These are phyloP conservation scores for Amesomyces nigricolor DNA, from an alignment of 2,329 filamentous ascomycete genomes.

Conservation along the genomic window DNA sequence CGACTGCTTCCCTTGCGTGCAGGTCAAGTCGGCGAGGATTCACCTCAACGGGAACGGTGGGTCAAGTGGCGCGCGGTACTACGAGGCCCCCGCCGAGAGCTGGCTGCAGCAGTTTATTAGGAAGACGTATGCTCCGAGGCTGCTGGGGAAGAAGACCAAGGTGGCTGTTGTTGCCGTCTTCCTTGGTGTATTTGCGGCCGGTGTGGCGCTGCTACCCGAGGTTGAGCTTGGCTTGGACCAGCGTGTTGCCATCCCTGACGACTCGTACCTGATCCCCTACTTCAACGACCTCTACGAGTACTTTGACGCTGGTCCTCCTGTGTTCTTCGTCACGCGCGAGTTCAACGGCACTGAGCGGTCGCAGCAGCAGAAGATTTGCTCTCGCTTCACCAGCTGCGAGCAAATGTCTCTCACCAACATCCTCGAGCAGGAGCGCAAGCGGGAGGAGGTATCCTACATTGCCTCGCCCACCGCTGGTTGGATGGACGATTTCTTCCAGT, in stretches of 20 bases:
- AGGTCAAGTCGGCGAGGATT: constrained; percentile 66
- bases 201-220: constrained; percentile 75
- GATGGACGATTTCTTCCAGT: constrained; percentile 94
- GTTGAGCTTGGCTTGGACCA: constrained; percentile 88
- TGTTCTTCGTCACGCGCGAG: constrained; percentile 87
- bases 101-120: constrained; percentile 81
- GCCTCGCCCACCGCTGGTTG: constrained; percentile 85
- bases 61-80: constrained; percentile 50
- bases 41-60: constrained; percentile 60
- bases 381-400: constrained; percentile 84
- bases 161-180: constrained; percentile 72
- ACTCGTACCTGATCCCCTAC: constrained; percentile 91
- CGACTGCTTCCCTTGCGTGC: constrained; percentile 87
- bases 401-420: constrained; percentile 79
- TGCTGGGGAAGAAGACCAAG: constrained; percentile 78
- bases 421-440: constrained; percentile 88
- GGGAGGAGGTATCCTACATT: constrained; percentile 81
- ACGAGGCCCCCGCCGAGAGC: constrained; percentile 78
- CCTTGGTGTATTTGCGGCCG: constrained; percentile 79
- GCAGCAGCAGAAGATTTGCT: constrained; percentile 82
- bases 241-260: constrained; percentile 85
- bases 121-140: constrained; percentile 75
- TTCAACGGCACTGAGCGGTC: constrained; percentile 70
- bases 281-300: constrained; percentile 96
- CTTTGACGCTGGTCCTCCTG: constrained; percentile 82